Evolutionary conservation across 768 basidiomycete genomes (phyloP), one percentile per base, ranked within the genome.

Genomic region (Suillus luteus): DNA sequence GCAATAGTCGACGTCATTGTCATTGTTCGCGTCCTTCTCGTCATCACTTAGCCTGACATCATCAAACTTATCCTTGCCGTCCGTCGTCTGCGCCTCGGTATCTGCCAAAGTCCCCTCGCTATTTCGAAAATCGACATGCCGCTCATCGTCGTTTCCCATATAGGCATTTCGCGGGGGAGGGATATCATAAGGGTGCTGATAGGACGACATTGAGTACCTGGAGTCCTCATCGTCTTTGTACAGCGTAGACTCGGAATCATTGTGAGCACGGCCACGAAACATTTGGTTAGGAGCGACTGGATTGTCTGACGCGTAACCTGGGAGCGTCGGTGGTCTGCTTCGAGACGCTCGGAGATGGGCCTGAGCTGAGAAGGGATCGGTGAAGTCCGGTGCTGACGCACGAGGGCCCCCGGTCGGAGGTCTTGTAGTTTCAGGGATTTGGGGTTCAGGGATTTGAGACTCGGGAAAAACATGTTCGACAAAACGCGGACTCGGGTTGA

Each of bases 101-200:
- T 54, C 52, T 33, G 37, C 71, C 73, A 62, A 75, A 69, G 48
- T 49, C 22, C 17, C 62, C 62, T 37, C 70, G 68, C 35, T 70
- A 49, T 76, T 65, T 15, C 78, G 76, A 60, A 83, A 84, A 66
- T 80, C 81, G 64, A 83, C 82, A 55, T 71, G 54, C 12, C 62
- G 70, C 1, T 58, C 35, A 24, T 22, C 61, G 6, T 37, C 59
- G 12, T 61, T 72, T 70, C 51, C 59, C 51, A 75, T 62, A 65
- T 85, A 83, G 4, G 77, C 79, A 62, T 76, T 73, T 44, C 75
- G 71, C 3, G 88, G 89, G 2, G 86, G 80, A 19, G 76, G 76
- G 48, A 90, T 87, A 54, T 87, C 85, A 66, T 87, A 82, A 11
- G 87, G 86, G 65, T 89, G 86, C 57, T 80, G 76, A 74, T 86